Percentiles rank a stretch among this genome's conserved stretches.
Evolutionary conservation across 768 basidiomycete species (phyloP).

Genomic region (Tubosaeta sp.): DNA sequence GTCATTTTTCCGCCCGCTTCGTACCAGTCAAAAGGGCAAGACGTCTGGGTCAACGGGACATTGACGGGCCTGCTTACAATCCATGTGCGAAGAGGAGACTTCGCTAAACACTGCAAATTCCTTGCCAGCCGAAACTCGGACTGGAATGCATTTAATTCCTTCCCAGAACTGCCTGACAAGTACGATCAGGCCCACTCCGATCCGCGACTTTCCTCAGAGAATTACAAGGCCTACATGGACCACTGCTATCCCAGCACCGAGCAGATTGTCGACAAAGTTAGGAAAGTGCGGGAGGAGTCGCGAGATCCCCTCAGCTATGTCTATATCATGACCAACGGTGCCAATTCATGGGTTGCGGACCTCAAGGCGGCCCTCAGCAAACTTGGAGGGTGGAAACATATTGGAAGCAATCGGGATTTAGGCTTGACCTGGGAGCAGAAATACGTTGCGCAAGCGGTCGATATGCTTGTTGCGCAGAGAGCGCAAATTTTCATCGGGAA

Average conservation of each 20-base stretch:
- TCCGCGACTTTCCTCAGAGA: slow-evolving; percentile 21
- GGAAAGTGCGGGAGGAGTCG: slow-evolving; percentile 26
- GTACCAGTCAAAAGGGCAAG: slow-evolving; percentile 1
- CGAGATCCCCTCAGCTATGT: slow-evolving; percentile 30
- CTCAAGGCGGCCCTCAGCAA: slow-evolving; percentile 33
- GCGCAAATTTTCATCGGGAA: slow-evolving; percentile 51
- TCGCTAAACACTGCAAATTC: slow-evolving; percentile 36
- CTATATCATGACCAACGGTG: slow-evolving; percentile 48
- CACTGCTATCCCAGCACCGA: slow-evolving; percentile 41
- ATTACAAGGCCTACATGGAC: slow-evolving; percentile 26
- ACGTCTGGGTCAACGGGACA: slow-evolving; percentile 5
- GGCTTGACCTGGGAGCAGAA: slow-evolving; percentile 38
- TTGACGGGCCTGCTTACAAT: slow-evolving; percentile 39
- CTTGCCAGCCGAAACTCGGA: slow-evolving; percentile 32
- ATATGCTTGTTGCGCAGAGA: slow-evolving; percentile 45
- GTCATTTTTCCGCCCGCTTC: slow-evolving; percentile 17
- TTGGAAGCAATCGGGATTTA: slow-evolving; percentile 40
- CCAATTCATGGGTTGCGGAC: slow-evolving; percentile 35
- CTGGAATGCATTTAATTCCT: slow-evolving; percentile 43
- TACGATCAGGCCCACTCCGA: slow-evolving; percentile 28
- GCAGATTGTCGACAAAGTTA: slow-evolving; percentile 38
- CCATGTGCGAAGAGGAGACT: slow-evolving; percentile 52
- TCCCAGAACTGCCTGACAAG: slow-evolving; percentile 38
- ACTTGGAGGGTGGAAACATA: slow-evolving; percentile 34
- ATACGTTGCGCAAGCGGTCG: slow-evolving; percentile 43